Conservation (phyloP, 371 early-diverging fungal genomes). For the Mucor mucedo region DNA sequence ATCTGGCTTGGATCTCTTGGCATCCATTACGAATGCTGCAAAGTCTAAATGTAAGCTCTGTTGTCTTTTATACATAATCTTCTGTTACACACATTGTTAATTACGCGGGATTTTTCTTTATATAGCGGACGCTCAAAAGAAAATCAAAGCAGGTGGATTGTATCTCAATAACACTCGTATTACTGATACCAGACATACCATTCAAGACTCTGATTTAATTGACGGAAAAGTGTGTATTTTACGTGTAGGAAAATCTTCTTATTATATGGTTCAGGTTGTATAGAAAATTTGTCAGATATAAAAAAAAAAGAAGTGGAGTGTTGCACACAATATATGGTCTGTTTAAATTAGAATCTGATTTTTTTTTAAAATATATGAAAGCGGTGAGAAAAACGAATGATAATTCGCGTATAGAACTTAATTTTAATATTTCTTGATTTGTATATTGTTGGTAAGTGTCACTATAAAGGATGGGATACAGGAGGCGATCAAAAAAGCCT, state of each 20-base stretch:
- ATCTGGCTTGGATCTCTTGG: slow-evolving; percentile 60
- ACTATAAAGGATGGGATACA: not conserved
- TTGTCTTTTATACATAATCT: not conserved
- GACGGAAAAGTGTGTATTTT: slow-evolving; percentile 60
- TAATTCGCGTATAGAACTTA: not conserved
- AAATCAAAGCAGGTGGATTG: slow-evolving; percentile 76
- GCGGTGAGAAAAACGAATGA: slow-evolving; percentile 14
- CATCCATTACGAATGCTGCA: slow-evolving; percentile 63
- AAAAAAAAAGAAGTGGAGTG: not conserved
- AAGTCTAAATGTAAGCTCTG: slow-evolving; percentile 68
- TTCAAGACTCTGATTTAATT: slow-evolving; percentile 57
- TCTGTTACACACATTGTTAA: not conserved
- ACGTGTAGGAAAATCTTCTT: slow-evolving; percentile 67
- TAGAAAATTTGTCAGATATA: slow-evolving; percentile 8
- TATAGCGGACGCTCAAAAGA: slow-evolving; percentile 74
- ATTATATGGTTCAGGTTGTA: slow-evolving; percentile 51
- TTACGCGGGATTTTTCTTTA: not conserved
- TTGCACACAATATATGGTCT: slow-evolving; percentile 2
- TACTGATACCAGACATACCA: slow-evolving; percentile 42
- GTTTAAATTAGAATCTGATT: slow-evolving; percentile 1
- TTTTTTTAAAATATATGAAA: not conserved
- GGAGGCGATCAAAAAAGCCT: not conserved
- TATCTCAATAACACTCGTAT: slow-evolving; percentile 75
- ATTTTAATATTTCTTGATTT: slow-evolving; percentile 2
- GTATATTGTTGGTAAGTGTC: not conserved